These are phyloP conservation scores for Mycena haematopus DNA, from an alignment of 768 basidiomycete genomes.

Conservation along the genomic window DNA sequence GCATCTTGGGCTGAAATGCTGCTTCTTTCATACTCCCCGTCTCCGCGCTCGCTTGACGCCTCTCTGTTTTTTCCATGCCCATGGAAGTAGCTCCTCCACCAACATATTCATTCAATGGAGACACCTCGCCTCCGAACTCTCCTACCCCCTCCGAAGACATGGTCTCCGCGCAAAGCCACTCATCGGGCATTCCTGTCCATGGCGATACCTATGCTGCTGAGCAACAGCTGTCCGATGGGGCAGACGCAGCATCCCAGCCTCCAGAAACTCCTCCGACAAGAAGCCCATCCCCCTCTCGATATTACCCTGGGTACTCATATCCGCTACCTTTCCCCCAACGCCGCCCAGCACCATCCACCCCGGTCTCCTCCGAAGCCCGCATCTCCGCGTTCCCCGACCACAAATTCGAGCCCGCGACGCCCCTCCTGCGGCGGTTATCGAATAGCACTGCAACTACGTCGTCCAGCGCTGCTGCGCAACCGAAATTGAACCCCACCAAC, in stretches of 20 bases:
- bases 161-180: constrained; percentile 21
- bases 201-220: not conserved
- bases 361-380: constrained; percentile 16
- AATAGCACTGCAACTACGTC: not conserved
- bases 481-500: constrained; percentile 36
- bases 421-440: constrained; percentile 15
- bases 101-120: constrained; percentile 26
- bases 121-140: constrained; percentile 14
- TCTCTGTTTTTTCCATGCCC: constrained; percentile 10
- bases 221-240: not conserved
- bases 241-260: not conserved
- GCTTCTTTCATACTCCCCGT: constrained; percentile 13
- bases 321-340: constrained; percentile 13
- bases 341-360: constrained; percentile 13
- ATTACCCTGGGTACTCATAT: constrained; percentile 2
- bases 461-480: not conserved
- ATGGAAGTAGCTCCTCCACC: constrained; percentile 24
- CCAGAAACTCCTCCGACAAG: not conserved
- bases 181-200: not conserved
- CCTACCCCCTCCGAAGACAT: constrained; percentile 24
- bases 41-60: constrained; percentile 1
- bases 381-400: constrained; percentile 24
- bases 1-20: constrained; percentile 10
- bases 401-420: constrained; percentile 13
- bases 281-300: not conserved